Base-by-base conservation (phyloP, 805 yeast genomes). In the Yamadazyma kitorensis region DNA sequence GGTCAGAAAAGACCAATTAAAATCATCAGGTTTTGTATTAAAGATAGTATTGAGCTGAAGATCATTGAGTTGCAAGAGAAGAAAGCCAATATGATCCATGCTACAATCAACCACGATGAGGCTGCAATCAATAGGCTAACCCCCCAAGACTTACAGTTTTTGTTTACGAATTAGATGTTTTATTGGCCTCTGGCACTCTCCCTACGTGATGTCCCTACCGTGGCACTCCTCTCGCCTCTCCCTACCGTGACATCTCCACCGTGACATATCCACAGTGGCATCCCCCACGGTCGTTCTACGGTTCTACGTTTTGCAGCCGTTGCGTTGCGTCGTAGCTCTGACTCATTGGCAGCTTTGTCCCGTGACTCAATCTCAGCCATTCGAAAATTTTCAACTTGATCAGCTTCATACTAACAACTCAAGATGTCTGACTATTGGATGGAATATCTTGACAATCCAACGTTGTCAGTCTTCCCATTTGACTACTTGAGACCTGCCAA, bases 11-110 rank as follows among this genome's bases (percentile, higher is more conserved):
- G 99, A 45, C 98, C 99, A 0, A 96, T 93, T 7, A 76, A 86
- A 43, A 87, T 93, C 45, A 88, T 96, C 6, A 74, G 97, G 29
- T 79, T 93, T 52, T 87, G 95, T 47, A 91, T 93, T 33, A 98
- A 89, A 51, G 98, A 93, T 61, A 87, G 96, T 52, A 93, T 93
- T 27, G 99, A 93, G 64, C 83, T 94, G 49, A 82, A 96, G 59
- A 93, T 93, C 48, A 86, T 93, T 33, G 98, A 93, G 54, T 63
- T 93, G 29, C 99, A 93, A 58, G 97, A 93, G 39, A 94, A 93
- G 64, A 93, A 93, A 66, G 98, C 98, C 9, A 86, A 86, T 48
- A 93, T 93, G 99, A 93, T 93, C 41, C 83, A 86, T 56, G 99
- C 99, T 2, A 93, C 98, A 0, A 83, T 93, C 35, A 94, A 89